Evolutionary conservation across 2,329 filamentous ascomycete species (phyloP).

Genomic region (Phyllosticta citrichinensis): DNA sequence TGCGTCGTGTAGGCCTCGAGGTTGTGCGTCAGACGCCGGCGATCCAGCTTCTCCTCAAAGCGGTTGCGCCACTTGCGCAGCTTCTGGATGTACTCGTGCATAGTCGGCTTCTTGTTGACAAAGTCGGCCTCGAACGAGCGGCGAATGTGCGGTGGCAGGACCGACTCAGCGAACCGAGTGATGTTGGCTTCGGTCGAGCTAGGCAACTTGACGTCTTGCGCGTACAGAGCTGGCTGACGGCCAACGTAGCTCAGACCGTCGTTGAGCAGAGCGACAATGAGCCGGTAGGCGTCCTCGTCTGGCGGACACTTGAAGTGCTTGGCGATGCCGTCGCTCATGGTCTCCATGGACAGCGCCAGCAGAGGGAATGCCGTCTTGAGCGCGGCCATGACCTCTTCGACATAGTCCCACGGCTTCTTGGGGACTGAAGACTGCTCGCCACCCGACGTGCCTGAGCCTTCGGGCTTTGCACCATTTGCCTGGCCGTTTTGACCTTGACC

Average conservation of each 20-base stretch:
- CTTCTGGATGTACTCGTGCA: conserved; percentile 98
- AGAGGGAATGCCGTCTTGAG: conserved; percentile 96
- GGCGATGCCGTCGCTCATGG: conserved; percentile 97
- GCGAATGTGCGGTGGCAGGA: conserved; percentile 86
- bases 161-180: conserved; percentile 89
- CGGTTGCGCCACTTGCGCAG: conserved; percentile 92
- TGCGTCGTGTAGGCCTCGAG: conserved; percentile 83
- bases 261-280: conserved; percentile 95
- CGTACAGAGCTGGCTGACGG: conserved; percentile 75
- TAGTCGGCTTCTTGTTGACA: conserved; percentile 86
- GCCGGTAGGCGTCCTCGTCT: conserved; percentile 91
- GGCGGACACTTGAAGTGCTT: conserved; percentile 99
- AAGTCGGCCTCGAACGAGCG: conserved; percentile 98
- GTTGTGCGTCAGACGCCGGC: conserved; percentile 60
- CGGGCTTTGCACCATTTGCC: conserved; percentile 33
- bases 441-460: conserved; percentile 24
- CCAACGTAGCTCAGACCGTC: conserved; percentile 90
- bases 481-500: conserved; percentile 34
- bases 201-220: conserved; percentile 83
- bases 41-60: conserved; percentile 94
- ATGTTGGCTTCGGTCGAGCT: conserved; percentile 91
- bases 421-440: conserved; percentile 19
- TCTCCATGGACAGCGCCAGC: conserved; percentile 95
- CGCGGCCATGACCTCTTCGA: conserved; percentile 88
- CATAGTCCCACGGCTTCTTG: conserved; percentile 90